phyloP scores from a whole-genome alignment of 2,329 filamentous ascomycete species.

The Paraphaeosphaeria minitans region DNA sequence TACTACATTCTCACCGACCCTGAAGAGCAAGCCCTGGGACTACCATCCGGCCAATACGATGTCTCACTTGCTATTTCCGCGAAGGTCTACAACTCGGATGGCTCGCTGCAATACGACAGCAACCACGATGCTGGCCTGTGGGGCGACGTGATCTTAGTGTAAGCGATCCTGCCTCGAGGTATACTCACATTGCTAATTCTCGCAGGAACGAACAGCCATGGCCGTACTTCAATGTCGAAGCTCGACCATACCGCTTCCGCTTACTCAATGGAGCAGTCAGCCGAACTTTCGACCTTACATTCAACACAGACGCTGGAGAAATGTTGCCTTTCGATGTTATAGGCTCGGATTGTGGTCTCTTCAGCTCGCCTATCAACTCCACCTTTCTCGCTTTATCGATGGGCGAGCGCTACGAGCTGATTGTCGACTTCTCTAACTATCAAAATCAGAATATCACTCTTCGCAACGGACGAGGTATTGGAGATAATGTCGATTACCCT shows the following conservation, averaged over 20 bases:
- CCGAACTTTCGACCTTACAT: slow-evolving; percentile 16
- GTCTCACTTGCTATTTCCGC: slow-evolving; percentile 58
- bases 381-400: slow-evolving; percentile 57
- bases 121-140: slow-evolving; percentile 56
- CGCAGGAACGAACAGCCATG: slow-evolving; percentile 60
- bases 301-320: slow-evolving; percentile 2
- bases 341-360: slow-evolving; percentile 52
- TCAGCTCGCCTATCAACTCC: slow-evolving; percentile 50
- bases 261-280: slow-evolving; percentile 54
- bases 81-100: slow-evolving; percentile 61
- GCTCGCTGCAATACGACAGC: slow-evolving; percentile 55
- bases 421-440: slow-evolving; percentile 62
- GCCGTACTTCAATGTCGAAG: slow-evolving; percentile 63
- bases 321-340: slow-evolving; percentile 57
- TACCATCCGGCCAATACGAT: slow-evolving; percentile 62
- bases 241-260: slow-evolving; percentile 64
- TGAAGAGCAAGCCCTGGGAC: slow-evolving; percentile 54
- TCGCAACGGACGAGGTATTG: neutral
- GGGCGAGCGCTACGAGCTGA: slow-evolving; percentile 64
- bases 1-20: slow-evolving; percentile 61
- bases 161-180: neutral
- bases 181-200: neutral
- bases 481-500: slow-evolving; percentile 55
- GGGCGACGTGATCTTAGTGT: slow-evolving; percentile 63
- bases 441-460: slow-evolving; percentile 50